Evolutionary conservation across 805 yeast genomes (phyloP).

Genomic region (Wickerhamiella dianesei): DNA sequence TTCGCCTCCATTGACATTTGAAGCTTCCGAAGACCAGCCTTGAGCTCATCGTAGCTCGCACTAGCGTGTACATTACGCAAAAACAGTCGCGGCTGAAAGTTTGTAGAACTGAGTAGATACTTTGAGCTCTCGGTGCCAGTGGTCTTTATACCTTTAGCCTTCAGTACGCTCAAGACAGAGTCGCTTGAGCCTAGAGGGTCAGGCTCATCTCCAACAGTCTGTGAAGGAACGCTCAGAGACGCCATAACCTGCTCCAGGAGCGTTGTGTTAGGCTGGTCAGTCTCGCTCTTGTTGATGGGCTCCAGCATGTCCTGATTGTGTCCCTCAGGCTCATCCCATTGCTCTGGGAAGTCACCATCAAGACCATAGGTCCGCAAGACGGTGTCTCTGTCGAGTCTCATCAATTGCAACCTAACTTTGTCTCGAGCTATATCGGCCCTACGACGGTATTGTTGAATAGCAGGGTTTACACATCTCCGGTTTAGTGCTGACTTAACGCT

Average conservation of each 20-base stretch:
- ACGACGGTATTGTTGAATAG: too few relatives aligned
- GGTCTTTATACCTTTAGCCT: conserved; percentile 30
- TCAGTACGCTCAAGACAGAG: conserved; percentile 32
- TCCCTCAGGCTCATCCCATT: conserved; percentile 13
- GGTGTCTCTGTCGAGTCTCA: not conserved
- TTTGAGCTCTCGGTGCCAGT: conserved; percentile 23
- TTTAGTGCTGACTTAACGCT: too few relatives aligned
- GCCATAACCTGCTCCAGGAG: conserved; percentile 21
- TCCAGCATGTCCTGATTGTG: conserved; percentile 8
- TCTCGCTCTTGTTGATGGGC: conserved; percentile 2
- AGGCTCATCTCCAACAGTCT: conserved; percentile 25
- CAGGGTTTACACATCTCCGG: too few relatives aligned
- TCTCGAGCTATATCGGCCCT: too few relatives aligned
- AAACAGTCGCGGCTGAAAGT: conserved; percentile 45
- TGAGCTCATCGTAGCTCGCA: conserved; percentile 40
- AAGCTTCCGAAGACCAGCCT: conserved; percentile 34
- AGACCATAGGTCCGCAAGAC: conserved; percentile 16
- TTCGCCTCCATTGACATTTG: conserved; percentile 38
- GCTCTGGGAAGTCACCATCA: conserved; percentile 13
- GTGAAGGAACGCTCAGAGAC: conserved; percentile 11
- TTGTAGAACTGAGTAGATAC: conserved; percentile 39
- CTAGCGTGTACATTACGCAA: conserved; percentile 42
- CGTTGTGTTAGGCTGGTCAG: conserved; percentile 11
- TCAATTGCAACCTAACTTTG: not conserved
- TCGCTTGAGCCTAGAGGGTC: conserved; percentile 49